phyloP scores from a whole-genome alignment of 148 eudicot species.

The Arctostaphylos glauca region DNA sequence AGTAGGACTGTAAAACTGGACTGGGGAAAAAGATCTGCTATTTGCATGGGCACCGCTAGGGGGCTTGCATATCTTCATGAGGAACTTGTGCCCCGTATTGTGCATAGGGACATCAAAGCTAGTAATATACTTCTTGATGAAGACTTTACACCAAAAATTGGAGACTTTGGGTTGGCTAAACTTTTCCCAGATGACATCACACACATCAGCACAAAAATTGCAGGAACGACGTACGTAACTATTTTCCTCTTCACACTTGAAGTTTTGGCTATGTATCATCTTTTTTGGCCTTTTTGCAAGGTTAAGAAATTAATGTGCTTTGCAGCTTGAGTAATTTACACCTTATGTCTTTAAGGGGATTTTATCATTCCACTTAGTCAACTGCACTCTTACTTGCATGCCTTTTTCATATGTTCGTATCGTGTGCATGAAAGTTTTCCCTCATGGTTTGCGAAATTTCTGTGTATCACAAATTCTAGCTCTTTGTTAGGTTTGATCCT shows the following conservation, averaged over 20 bases:
- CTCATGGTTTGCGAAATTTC: neutral
- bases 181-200: slow-evolving; percentile 90
- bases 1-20: slow-evolving; percentile 49
- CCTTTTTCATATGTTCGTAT: neutral
- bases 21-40: slow-evolving; percentile 75
- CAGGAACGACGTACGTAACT: slow-evolving; percentile 85
- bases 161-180: slow-evolving; percentile 97
- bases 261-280: neutral
- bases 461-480: neutral
- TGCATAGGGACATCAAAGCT: slow-evolving; percentile 95
- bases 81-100: slow-evolving; percentile 89
- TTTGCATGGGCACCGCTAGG: slow-evolving; percentile 76
- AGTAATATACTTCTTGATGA: slow-evolving; percentile 82
- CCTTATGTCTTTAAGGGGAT: neutral
- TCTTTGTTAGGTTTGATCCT: neutral
- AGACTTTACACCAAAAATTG: slow-evolving; percentile 73
- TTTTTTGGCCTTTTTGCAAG: neutral
- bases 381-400: neutral
- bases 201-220: slow-evolving; percentile 87
- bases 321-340: neutral
- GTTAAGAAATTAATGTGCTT: neutral
- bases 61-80: slow-evolving; percentile 90
- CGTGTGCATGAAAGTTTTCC: neutral
- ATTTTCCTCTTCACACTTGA: neutral
- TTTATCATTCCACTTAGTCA: neutral